Evolutionary conservation across 1,284 basidiomycete species (phyloP), one percentile per base, ranked within the genome.

Genomic region (Rhodotorula sp.): DNA sequence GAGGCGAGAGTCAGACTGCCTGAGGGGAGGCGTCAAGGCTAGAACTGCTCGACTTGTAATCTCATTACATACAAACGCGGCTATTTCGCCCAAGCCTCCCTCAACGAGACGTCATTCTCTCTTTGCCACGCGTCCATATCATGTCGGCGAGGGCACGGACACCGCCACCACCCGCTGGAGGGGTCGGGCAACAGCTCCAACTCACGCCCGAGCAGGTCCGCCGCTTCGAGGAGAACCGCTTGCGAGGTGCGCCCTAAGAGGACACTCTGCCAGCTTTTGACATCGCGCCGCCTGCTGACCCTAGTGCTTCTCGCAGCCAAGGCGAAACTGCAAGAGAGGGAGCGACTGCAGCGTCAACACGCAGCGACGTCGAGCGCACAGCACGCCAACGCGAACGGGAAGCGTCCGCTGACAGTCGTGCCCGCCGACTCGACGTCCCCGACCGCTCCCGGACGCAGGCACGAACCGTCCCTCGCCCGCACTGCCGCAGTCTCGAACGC

Each of bases 401-500:
- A 88, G 78, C 85, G 88, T 52, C 84, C 86, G 0, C 79, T 89
- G 29, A 81, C 79, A 57, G 83, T 83, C 39, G 81, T 84, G 4
- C 83, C 87, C 57, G 86, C 86, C 20, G 81, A 80, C 15, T 88
- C 88, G 31, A 86, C 83, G 8, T 88, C 89, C 21, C 86, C 88
- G 0, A 89, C 90, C 12, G 85, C 73, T 1, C 79, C 78, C 1
- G 54, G 54, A 26, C 54, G 54, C 14, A 56, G 54, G 54, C 54
- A 56, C 54, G 54, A 56, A 56, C 54, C 54, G 23, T 56, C 54
- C 54, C 62, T 68, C 57, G 54, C 65, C 3, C 75, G 77, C 14
- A 48, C 69, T 51, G 65, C 59, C n/a, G 47, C 58, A 51, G 48
- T 47, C 52, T 29, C 64, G 52, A 39, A 62, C 49, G 59, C 65